Conservation (phyloP, 2,329 filamentous ascomycete species). For the Shiraia sp. region DNA sequence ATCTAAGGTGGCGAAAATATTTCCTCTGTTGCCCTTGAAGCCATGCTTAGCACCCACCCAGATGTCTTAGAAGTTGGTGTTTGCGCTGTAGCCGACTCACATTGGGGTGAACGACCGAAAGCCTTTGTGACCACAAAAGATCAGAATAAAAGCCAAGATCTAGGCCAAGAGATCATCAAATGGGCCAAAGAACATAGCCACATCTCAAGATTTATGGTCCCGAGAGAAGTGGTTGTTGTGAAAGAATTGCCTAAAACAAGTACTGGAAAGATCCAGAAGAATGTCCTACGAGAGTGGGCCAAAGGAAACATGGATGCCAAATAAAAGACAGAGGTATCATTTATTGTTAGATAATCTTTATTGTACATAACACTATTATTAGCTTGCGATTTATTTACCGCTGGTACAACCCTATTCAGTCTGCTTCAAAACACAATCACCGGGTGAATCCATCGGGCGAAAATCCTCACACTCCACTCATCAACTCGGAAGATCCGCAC, state of each 20-base stretch:
- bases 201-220: conserved; percentile 91
- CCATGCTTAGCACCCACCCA: conserved; percentile 85
- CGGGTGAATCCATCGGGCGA: too few species aligned
- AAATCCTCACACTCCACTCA: too few species aligned
- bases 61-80: conserved; percentile 90
- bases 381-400: not conserved
- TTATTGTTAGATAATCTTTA: not conserved
- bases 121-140: conserved; percentile 83
- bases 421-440: too few species aligned
- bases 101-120: conserved; percentile 97
- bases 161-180: conserved; percentile 73
- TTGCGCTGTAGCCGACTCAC: conserved; percentile 81
- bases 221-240: conserved; percentile 75
- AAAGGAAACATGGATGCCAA: conserved; percentile 51
- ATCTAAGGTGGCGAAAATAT: conserved; percentile 88
- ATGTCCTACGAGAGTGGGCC: conserved; percentile 85
- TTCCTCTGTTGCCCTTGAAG: conserved; percentile 87
- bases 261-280: conserved; percentile 97
- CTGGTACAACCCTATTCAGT: too few species aligned
- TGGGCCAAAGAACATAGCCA: conserved; percentile 82
- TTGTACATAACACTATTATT: not conserved
- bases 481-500: too few species aligned
- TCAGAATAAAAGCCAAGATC: conserved; percentile 51
- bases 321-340: not conserved
- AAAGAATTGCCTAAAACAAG: conserved; percentile 91